Evolutionary conservation across 805 yeast species (phyloP), one percentile per base, ranked within the genome.

Genomic region (Wickerhamomyces silvicola): DNA sequence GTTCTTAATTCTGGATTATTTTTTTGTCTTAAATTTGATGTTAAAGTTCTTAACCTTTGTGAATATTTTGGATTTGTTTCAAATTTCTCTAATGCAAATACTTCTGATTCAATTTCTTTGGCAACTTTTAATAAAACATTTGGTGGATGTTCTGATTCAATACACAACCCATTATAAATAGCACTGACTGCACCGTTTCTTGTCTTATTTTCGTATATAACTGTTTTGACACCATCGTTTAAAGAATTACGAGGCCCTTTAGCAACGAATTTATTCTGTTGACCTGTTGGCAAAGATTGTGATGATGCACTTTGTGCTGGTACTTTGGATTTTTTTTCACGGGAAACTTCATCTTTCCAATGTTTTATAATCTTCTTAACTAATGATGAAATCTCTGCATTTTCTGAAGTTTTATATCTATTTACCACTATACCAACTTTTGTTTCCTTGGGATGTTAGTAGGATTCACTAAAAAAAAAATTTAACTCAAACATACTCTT

Each of bases 341-440:
- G 67, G 27, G 78, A 78, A 11, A 90, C 94, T 31, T 78, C 78
- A 42, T 90, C 97, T 52, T 86, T 86, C 98, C 98, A 92, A 22
- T 70, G 66, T 45, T 76, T 73, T 47, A 92, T 87, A 63, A 88
- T 83, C 45, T 75, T 76, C 56, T 83, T 84, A 22, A 90, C 97
- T 24, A 82, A 60, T 2, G 68, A 59, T 10, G 80, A 66, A 28
- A 92, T 57, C 45, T 87, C 94, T 15, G 70, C 40, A 56, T 82
- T 84, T 19, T 60, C 51, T 28, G 78, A 75, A 7, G 83, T 61
- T 42, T 95, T 75, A 49, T 82, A 75, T 58, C 85, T 87, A 62
- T 92, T 92, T 25, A 92, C 97, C 7, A 88, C 90, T 12, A 92
- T 90, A 42, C 98, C 98, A n/a, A 92, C 90, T 57, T 86, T 87